Percentiles rank a stretch among this genome's conserved stretches.
These are phyloP conservation scores for Tephrocybe sp. DNA, from an alignment of 768 basidiomycete genomes.

Conservation along the genomic window DNA sequence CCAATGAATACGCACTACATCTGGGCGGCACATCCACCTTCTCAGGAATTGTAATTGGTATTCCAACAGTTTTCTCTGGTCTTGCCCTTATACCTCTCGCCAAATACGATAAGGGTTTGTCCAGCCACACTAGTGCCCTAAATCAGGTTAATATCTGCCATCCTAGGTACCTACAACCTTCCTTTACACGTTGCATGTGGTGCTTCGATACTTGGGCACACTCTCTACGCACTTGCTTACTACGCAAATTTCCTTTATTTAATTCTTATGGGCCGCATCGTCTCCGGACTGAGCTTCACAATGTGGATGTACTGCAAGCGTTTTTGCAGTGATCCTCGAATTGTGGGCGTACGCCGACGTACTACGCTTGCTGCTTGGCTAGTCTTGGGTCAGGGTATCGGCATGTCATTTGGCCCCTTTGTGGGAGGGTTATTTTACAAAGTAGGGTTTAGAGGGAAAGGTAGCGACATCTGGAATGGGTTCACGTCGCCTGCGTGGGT, in stretches of 20 bases:
- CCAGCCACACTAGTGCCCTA: not conserved
- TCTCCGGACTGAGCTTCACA: conserved; percentile 58
- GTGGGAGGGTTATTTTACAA: conserved; percentile 61
- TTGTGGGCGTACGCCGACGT: conserved; percentile 60
- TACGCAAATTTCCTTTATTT: conserved; percentile 58
- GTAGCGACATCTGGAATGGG: conserved; percentile 53
- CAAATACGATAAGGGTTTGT: conserved; percentile 51
- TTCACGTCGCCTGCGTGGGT: conserved; percentile 67
- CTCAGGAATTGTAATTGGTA: conserved; percentile 65
- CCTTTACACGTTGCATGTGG: conserved; percentile 56
- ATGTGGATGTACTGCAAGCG: conserved; percentile 68
- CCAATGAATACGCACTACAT: conserved; percentile 57
- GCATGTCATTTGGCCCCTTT: conserved; percentile 64
- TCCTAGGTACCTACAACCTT: conserved; percentile 48
- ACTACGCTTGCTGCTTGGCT: conserved; percentile 63
- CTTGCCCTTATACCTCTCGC: conserved; percentile 54
- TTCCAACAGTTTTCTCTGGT: conserved; percentile 62
- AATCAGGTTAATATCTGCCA: not conserved
- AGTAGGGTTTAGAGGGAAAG: conserved; percentile 46
- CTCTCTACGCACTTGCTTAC: conserved; percentile 64
- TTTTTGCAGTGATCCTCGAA: conserved; percentile 68
- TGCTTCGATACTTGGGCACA: conserved; percentile 50
- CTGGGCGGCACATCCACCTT: conserved; percentile 70
- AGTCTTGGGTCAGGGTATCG: conserved; percentile 59
- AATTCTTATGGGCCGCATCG: conserved; percentile 68